phyloP scores from a whole-genome alignment of 139 green algal species.

The Monoraphidium neglectum region DNA sequence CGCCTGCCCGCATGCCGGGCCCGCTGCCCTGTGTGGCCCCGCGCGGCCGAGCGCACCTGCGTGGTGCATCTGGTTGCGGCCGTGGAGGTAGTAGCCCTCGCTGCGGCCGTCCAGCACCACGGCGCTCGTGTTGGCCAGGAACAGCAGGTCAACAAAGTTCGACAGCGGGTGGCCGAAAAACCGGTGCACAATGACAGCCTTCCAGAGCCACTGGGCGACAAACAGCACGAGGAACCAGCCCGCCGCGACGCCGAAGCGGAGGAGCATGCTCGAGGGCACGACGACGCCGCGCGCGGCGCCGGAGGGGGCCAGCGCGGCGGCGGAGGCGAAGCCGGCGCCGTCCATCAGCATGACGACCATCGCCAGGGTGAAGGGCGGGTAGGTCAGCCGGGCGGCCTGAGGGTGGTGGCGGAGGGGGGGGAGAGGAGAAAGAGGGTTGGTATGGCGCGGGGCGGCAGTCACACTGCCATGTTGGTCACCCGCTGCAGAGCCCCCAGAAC shows the following conservation, averaged over 20 bases:
- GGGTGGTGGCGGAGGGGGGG: neutral
- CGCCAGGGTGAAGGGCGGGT: neutral
- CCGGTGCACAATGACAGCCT: slow-evolving; percentile 36
- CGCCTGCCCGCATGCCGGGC: too few species aligned
- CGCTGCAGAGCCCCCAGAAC: too few species aligned
- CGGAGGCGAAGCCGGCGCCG: slow-evolving; percentile 35
- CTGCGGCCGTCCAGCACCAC: slow-evolving; percentile 56
- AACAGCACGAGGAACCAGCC: slow-evolving; percentile 44
- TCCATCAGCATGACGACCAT: slow-evolving; percentile 37
- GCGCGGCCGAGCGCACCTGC: slow-evolving; percentile 23
- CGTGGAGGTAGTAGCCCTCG: slow-evolving; percentile 72
- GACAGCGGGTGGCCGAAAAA: slow-evolving; percentile 52
- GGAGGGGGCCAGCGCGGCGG: slow-evolving; percentile 42
- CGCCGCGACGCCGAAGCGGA: slow-evolving; percentile 47
- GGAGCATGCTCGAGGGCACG: slow-evolving; percentile 45
- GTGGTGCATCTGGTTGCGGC: slow-evolving; percentile 62
- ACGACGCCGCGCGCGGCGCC: slow-evolving; percentile 37
- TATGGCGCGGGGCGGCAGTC: too few species aligned
- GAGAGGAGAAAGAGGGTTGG: neutral
- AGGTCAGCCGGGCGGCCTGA: neutral
- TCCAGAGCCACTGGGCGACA: slow-evolving; percentile 44
- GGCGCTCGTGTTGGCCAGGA: slow-evolving; percentile 65
- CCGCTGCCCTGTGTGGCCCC: too few species aligned
- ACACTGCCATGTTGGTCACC: too few species aligned
- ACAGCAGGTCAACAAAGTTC: slow-evolving; percentile 69